A percentile compares a stretch with the other conserved stretches of the same genome.
Conservation (phyloP, 148 eudicot genomes). For the Chenopodium suecicum region DNA sequence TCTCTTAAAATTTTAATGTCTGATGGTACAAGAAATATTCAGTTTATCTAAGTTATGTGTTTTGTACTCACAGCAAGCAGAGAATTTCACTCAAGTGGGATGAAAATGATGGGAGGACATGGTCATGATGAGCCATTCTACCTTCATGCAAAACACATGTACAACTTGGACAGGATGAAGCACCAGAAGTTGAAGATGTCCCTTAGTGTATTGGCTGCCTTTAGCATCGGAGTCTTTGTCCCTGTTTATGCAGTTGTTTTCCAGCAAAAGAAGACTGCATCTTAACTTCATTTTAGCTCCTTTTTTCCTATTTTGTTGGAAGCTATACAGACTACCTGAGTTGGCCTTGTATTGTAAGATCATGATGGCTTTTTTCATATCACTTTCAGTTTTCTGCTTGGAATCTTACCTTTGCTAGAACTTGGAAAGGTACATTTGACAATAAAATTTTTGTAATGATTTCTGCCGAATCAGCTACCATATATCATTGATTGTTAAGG, state of each 20-base stretch:
- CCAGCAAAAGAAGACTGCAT: slow-evolving; percentile 90
- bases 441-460: slow-evolving; percentile 22
- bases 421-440: slow-evolving; percentile 13
- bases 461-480: slow-evolving; percentile 12
- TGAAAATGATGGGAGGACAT: slow-evolving; percentile 81
- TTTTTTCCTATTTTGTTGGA: slow-evolving; percentile 14
- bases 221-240: slow-evolving; percentile 73
- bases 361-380: slow-evolving; percentile 20
- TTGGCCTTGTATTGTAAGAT: slow-evolving; percentile 13
- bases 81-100: slow-evolving; percentile 69
- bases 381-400: slow-evolving; percentile 8
- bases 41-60: not conserved
- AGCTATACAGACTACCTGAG: slow-evolving; percentile 13
- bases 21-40: not conserved
- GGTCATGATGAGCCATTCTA: slow-evolving; percentile 82
- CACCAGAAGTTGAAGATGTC: slow-evolving; percentile 63
- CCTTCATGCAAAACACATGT: slow-evolving; percentile 94
- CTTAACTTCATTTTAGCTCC: slow-evolving; percentile 31
- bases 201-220: slow-evolving; percentile 58
- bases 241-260: slow-evolving; percentile 81
- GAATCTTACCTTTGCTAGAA: slow-evolving; percentile 18
- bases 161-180: slow-evolving; percentile 95
- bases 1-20: not conserved
- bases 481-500: not conserved
- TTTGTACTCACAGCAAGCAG: slow-evolving; percentile 30